Percentiles rank a stretch among this genome's conserved stretches.
Conservation (phyloP, 345 rosid species). For the Mangifera indica region DNA sequence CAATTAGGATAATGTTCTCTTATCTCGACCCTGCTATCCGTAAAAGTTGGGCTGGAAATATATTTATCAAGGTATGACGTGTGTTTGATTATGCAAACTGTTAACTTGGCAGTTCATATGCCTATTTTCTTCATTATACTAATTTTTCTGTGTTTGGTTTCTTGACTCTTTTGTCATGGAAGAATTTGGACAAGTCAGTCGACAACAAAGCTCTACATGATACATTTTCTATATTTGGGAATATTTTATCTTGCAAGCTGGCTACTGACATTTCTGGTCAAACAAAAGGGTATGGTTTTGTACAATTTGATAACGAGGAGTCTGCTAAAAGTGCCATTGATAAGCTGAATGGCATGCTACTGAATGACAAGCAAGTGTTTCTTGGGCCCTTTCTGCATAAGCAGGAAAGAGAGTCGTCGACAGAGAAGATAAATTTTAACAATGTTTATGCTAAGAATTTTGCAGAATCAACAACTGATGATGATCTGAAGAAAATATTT, state of each 20-base stretch:
- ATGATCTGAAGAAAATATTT: slow-evolving; percentile 57
- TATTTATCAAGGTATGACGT: slow-evolving; percentile 58
- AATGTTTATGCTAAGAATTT: slow-evolving; percentile 82
- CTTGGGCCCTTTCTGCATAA: slow-evolving; percentile 79
- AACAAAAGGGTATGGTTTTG: slow-evolving; percentile 81
- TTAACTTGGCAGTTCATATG: not conserved
- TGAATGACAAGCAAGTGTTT: slow-evolving; percentile 71
- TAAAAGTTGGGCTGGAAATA: slow-evolving; percentile 73
- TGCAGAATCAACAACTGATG: slow-evolving; percentile 52
- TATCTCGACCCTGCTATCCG: slow-evolving; percentile 69
- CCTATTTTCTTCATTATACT: slow-evolving; percentile 1
- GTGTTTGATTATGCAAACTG: not conserved
- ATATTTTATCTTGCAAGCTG: slow-evolving; percentile 69
- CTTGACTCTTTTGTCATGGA: slow-evolving; percentile 21
- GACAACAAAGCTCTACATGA: slow-evolving; percentile 78
- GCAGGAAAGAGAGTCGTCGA: slow-evolving; percentile 62
- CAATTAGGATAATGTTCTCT: slow-evolving; percentile 84
- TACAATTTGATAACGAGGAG: slow-evolving; percentile 73
- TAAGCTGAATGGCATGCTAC: slow-evolving; percentile 65
- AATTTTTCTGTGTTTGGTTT: slow-evolving; percentile 5
- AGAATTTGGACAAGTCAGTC: slow-evolving; percentile 80
- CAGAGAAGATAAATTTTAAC: slow-evolving; percentile 55
- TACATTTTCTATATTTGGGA: slow-evolving; percentile 64
- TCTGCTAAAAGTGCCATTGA: slow-evolving; percentile 67
- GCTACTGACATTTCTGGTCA: slow-evolving; percentile 71